Evolutionary conservation across 257 asterid genomes (phyloP), one percentile per base, ranked within the genome.

Genomic region (Dorcoceras hygrometricum): DNA sequence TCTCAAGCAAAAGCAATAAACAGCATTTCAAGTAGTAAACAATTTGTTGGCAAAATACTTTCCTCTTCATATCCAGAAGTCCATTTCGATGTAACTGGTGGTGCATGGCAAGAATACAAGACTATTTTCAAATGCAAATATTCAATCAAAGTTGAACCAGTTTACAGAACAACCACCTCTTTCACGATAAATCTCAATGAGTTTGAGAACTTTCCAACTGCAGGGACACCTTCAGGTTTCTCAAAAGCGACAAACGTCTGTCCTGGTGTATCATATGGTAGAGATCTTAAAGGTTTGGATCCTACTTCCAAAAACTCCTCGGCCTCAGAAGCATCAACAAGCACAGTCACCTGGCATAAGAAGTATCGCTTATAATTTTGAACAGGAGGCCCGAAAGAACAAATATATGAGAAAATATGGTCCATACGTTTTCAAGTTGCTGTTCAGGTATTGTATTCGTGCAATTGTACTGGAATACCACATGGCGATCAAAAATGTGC

Each of bases 391-490:
- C 58, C 67, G 65, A 66, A 16, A 18, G 59, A 16, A 27, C 34
- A 55, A 62, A 26, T 10, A 23, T 50, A 23, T 32, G 68, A 34
- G 43, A 22, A 66, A 46, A 31, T 67, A 62, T 1, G 31, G 59
- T 25, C 29, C 57, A 72, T 82, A 95, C 99, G 82, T 95, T 89
- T 78, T 91, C 98, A 83, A 95, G 84, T 32, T 87, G 82, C 79
- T 87, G 98, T 76, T 91, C 97, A 4, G 96, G 96, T 60, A 95
- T 89, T 36, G 99, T 95, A 77, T 95, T 95, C 50, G 94, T 89
- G 87, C 97, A 89, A 77, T 91, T 91, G 95, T 89, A 95, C 81
- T 95, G 99, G 79, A 89, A 95, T 66, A 95, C 96, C 68, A 91
- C 89, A 70, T 91, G 96, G 63, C 71, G 50, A 76, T 91, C 97